Base-by-base conservation (phyloP, 257 asterid genomes). In the Solanum piurae region DNA sequence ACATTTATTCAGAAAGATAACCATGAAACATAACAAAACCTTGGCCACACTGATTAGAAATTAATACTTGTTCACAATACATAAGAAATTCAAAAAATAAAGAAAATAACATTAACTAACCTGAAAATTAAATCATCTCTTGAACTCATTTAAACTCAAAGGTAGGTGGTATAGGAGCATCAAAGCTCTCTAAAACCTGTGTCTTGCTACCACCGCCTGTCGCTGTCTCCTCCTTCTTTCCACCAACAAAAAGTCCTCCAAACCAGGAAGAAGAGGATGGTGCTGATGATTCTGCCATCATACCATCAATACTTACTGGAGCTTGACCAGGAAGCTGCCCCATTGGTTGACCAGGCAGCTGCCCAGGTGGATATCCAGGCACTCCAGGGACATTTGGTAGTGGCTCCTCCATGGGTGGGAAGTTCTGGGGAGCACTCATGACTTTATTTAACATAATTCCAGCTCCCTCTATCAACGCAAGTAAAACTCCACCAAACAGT, bases 101-200 rank as follows among this genome's bases (percentile, higher is more conserved):
- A 86, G 71, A 60, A 46, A 49, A 21, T 49, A 52, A 29, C 23
- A 74, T 18, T 29, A 29, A 82, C 42, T 52, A 82, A 49, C 69
- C 85, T 82, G 69, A 66, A 40, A 68, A 52, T 55, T 16, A 74
- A 74, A 21, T 60, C 40, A 37, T 75, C 83, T 69, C 79, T 14
- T 20, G 60, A 87, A 34, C 86, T 92, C 92, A 95, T 89, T 97
- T 96, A 90, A 91, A 97, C 91, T 97, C 99, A 36, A 96, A 97
- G 1, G 98, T 91, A 25, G 99, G 99, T 20, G 99, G 98, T 86
- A 33, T 87, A 13, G 99, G 99, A 77, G 99, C 92, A 89, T 97
- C 98, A 89, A 93, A 95, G 93, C 98, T 96, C 94, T 97, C 99
- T 93, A 97, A 89, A 88, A 97, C 96, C 92, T 93, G 91, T 20